Conservation (phyloP, 2,329 filamentous ascomycete species). For the Ophiobolus disseminans region DNA sequence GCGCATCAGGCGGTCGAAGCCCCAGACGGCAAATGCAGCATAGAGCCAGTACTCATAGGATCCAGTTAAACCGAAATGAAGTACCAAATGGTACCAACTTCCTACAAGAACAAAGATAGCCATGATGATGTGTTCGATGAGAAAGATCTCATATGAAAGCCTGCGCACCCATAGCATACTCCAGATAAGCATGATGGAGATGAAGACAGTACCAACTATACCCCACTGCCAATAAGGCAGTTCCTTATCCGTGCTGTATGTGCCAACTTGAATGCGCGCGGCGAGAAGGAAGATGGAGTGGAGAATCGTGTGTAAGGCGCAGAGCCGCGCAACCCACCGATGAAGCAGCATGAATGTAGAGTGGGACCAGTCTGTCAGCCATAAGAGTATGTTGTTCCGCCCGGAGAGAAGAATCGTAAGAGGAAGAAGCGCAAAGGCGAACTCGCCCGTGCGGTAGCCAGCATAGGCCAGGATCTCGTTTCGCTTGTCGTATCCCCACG, state of each 20-base stretch:
- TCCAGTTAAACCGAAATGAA: constrained; percentile 29
- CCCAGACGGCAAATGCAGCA: constrained; percentile 53
- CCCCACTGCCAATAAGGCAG: constrained; percentile 50
- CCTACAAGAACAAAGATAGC: constrained; percentile 41
- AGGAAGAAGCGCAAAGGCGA: constrained; percentile 41
- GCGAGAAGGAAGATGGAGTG: constrained; percentile 26
- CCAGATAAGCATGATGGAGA: constrained; percentile 33
- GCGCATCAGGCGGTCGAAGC: constrained; percentile 55
- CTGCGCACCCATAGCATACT: constrained; percentile 38
- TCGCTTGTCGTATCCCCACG: constrained; percentile 46
- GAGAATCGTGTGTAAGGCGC: constrained; percentile 28
- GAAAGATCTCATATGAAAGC: constrained; percentile 45
- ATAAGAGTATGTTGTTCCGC: constrained; percentile 51
- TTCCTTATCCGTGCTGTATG: constrained; percentile 20
- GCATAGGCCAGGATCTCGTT: constrained; percentile 39
- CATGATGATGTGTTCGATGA: constrained; percentile 42
- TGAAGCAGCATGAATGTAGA: constrained; percentile 50
- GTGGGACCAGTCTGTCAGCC: constrained; percentile 49
- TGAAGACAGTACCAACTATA: constrained; percentile 43
- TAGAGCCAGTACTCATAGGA: constrained; percentile 59
- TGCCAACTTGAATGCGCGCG: constrained; percentile 25
- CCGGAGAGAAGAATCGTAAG: constrained; percentile 44
- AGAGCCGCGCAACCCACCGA: constrained; percentile 36
- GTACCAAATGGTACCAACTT: constrained; percentile 51
- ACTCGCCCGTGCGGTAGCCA: constrained; percentile 35